phyloP scores from a whole-genome alignment of 495 filamentous ascomycete species.

The Parachaetomium inaequale region DNA sequence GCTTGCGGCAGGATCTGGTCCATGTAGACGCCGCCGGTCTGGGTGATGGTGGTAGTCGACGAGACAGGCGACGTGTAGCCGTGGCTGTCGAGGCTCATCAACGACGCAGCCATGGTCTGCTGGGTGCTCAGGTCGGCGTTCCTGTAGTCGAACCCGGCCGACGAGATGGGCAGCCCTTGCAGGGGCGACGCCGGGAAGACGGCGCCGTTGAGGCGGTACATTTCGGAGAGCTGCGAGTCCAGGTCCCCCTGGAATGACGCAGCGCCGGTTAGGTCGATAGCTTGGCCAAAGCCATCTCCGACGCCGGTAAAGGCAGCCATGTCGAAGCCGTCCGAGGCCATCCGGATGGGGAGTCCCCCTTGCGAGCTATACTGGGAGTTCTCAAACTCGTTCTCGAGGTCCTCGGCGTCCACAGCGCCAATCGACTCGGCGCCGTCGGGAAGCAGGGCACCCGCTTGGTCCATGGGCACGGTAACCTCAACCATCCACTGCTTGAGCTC shows the following conservation, averaged over 20 bases:
- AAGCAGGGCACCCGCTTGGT: slow-evolving; percentile 26
- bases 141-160: slow-evolving; percentile 36
- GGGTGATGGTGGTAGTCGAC: slow-evolving; percentile 41
- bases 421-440: slow-evolving; percentile 31
- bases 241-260: slow-evolving; percentile 20
- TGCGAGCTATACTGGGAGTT: slow-evolving; percentile 17
- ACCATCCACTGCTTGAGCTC: slow-evolving; percentile 80
- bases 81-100: slow-evolving; percentile 33
- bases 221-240: slow-evolving; percentile 15
- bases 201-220: slow-evolving; percentile 28
- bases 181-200: slow-evolving; percentile 25
- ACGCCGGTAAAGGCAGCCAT: slow-evolving; percentile 30
- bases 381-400: slow-evolving; percentile 28
- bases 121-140: slow-evolving; percentile 11
- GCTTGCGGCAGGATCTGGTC: slow-evolving; percentile 19
- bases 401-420: slow-evolving; percentile 32
- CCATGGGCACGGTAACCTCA: slow-evolving; percentile 53
- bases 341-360: slow-evolving; percentile 7
- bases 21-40: slow-evolving; percentile 21
- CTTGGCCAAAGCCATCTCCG: slow-evolving; percentile 30
- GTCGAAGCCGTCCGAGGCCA: slow-evolving; percentile 25
- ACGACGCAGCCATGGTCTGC: slow-evolving; percentile 23
- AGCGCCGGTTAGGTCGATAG: slow-evolving; percentile 17
- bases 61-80: slow-evolving; percentile 39
- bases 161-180: slow-evolving; percentile 38